A percentile compares a stretch with the other conserved stretches of the same genome.
These are phyloP conservation scores for Domatiomyces catenatus DNA, from an alignment of 2,329 filamentous ascomycete genomes.

Conservation along the genomic window DNA sequence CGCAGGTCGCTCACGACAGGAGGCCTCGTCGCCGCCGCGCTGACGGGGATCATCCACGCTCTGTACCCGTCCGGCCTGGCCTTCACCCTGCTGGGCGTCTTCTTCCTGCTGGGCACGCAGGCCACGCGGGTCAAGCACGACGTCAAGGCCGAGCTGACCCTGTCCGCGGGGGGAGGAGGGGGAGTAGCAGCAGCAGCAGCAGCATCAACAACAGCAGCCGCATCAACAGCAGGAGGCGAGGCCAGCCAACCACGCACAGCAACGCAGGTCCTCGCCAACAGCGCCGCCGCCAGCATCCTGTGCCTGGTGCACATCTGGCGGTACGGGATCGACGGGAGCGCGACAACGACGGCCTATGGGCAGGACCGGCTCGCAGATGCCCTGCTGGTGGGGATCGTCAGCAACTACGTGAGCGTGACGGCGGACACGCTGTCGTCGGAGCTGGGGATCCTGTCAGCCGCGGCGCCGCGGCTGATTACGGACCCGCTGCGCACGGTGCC, in stretches of 20 bases:
- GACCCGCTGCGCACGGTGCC: slow-evolving; percentile 67
- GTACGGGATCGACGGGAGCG: slow-evolving; percentile 1
- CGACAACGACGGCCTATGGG: no score
- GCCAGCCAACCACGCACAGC: slow-evolving; percentile 73
- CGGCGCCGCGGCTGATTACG: slow-evolving; percentile 69
- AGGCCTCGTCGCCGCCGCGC: slow-evolving; percentile 55
- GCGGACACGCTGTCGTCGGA: slow-evolving; percentile 93
- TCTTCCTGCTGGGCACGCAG: slow-evolving; percentile 71
- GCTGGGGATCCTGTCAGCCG: slow-evolving; percentile 71
- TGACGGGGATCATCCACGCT: slow-evolving; percentile 67
- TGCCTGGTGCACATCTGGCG: slow-evolving; percentile 25
- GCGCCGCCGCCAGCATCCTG: slow-evolving; percentile 56
- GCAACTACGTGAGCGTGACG: slow-evolving; percentile 79
- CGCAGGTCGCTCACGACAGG: slow-evolving; percentile 63
- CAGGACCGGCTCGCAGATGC: slow-evolving; percentile 29
- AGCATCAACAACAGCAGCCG: slow-evolving; percentile 26
- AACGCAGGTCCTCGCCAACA: slow-evolving; percentile 84
- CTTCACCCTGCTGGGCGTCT: slow-evolving; percentile 67
- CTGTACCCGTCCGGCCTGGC: slow-evolving; percentile 89
- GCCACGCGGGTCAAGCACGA: slow-evolving; percentile 84
- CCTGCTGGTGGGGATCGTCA: slow-evolving; percentile 49
- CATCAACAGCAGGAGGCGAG: slow-evolving; percentile 33
- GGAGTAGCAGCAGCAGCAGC: no score
- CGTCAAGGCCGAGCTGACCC: slow-evolving; percentile 65
- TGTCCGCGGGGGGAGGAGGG: slow-evolving; percentile 46